A percentile compares a stretch with the other conserved stretches of the same genome.
phyloP scores from a whole-genome alignment of 306 rosid species.

The Ormosia semicastrata region DNA sequence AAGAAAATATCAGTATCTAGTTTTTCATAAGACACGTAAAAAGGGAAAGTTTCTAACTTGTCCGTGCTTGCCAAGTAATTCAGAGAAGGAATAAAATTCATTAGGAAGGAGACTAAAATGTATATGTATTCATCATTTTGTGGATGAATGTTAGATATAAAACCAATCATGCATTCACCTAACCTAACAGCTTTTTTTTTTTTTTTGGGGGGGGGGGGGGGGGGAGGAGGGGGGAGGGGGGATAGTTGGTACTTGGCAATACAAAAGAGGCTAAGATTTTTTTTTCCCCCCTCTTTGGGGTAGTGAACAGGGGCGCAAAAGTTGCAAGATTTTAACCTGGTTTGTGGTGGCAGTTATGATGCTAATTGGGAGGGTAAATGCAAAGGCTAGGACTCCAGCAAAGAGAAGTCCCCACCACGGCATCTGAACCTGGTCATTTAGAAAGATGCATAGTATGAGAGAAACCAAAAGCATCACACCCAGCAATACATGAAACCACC shows the following conservation, averaged over 20 bases:
- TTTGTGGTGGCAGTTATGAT: constrained; percentile 90
- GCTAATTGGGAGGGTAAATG: constrained; percentile 83
- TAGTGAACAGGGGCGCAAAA: background rate
- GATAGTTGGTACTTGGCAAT: background rate
- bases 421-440: constrained; percentile 77
- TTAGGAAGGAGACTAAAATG: background rate
- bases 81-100: background rate
- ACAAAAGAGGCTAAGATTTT: background rate
- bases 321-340: constrained; percentile 53
- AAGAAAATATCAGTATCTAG: background rate
- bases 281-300: background rate
- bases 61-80: background rate
- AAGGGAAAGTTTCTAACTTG: background rate
- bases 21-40: background rate
- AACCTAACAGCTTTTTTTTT: background rate
- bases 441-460: constrained; percentile 58
- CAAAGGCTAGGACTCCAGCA: constrained; percentile 61
- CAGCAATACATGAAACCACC: constrained; percentile 79
- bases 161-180: background rate
- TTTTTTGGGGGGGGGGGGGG: no score
- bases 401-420: constrained; percentile 94
- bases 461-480: constrained; percentile 52
- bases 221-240: no score
- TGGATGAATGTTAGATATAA: background rate
- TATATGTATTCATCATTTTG: background rate